phyloP scores from a whole-genome alignment of 1,284 basidiomycete genomes.

The Coniophora puteana region DNA sequence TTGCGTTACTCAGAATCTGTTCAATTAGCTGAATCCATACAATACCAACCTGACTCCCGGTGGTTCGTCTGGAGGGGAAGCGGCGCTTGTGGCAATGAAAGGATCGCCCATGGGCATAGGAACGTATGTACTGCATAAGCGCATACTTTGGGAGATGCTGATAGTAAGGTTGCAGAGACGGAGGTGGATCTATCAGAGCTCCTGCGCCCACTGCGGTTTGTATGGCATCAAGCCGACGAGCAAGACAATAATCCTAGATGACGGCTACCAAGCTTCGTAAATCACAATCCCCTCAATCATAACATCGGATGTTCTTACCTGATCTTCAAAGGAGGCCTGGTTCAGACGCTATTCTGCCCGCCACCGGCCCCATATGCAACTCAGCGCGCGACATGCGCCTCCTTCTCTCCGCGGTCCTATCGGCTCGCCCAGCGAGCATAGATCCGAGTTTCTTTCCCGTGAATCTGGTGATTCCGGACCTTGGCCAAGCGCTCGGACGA shows the following conservation, averaged over 20 bases:
- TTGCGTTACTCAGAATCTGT: neutral
- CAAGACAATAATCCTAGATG: conserved; percentile 34
- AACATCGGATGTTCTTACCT: no score
- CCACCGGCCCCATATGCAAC: conserved; percentile 32
- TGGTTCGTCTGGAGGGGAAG: conserved; percentile 51
- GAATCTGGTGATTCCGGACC: conserved; percentile 28
- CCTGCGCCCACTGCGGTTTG: conserved; percentile 36
- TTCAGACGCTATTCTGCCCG: conserved; percentile 25
- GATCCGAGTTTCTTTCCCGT: conserved; percentile 39
- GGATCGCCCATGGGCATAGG: conserved; percentile 52
- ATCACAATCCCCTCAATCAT: no score
- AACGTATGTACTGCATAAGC: conserved; percentile 36
- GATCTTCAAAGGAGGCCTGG: no score
- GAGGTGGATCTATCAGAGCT: conserved; percentile 34
- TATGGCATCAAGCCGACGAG: conserved; percentile 45
- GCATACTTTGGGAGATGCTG: neutral
- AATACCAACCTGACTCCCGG: conserved; percentile 43
- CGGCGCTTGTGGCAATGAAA: conserved; percentile 44
- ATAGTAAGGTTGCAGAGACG: conserved; percentile 19
- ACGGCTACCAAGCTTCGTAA: no score
- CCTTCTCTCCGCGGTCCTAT: conserved; percentile 36
- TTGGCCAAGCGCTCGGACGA: conserved; percentile 17
- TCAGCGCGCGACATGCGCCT: conserved; percentile 41
- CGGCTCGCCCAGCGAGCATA: conserved; percentile 36
- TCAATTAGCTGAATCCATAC: conserved; percentile 37